These are phyloP conservation scores for Fusarium veterinarium DNA, from an alignment of 2,329 filamentous ascomycete species.

Conservation along the genomic window DNA sequence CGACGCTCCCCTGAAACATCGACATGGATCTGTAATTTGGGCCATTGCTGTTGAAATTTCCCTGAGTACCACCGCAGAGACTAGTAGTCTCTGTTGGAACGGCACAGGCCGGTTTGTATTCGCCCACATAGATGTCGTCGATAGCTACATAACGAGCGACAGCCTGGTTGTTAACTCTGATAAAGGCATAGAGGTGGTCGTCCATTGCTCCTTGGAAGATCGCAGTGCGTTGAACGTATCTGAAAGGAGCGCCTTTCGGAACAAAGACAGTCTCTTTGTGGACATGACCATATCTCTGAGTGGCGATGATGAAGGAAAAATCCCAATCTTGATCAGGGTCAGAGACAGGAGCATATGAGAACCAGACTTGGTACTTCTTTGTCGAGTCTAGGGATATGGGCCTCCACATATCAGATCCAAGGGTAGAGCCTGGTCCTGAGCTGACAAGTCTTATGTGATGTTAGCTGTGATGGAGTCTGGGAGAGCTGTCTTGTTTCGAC, in stretches of 20 bases:
- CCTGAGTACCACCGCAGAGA: background rate
- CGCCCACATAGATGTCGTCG: slow-evolving; percentile 5
- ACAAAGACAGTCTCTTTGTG: background rate
- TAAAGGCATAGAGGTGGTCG: background rate
- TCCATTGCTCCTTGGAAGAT: background rate
- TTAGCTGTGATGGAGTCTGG: background rate
- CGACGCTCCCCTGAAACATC: background rate
- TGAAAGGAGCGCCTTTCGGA: slow-evolving; percentile 1
- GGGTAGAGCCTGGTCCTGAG: background rate
- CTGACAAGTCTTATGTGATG: background rate
- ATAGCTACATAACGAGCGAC: background rate
- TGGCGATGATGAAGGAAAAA: background rate
- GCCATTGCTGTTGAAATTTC: background rate
- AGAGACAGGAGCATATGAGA: background rate
- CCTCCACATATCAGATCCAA: background rate
- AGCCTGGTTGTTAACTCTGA: background rate
- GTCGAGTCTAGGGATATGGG: background rate
- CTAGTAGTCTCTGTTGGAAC: background rate
- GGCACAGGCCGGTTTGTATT: background rate
- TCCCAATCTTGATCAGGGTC: background rate
- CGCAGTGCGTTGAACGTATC: background rate
- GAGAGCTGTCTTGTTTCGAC: background rate
- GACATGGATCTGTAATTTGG: background rate
- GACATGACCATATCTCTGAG: background rate
- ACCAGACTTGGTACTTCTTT: slow-evolving; percentile 6